A percentile compares a stretch with the other conserved stretches of the same genome.
Evolutionary conservation across 768 basidiomycete genomes (phyloP).

Genomic region (Phallus indusiatus): DNA sequence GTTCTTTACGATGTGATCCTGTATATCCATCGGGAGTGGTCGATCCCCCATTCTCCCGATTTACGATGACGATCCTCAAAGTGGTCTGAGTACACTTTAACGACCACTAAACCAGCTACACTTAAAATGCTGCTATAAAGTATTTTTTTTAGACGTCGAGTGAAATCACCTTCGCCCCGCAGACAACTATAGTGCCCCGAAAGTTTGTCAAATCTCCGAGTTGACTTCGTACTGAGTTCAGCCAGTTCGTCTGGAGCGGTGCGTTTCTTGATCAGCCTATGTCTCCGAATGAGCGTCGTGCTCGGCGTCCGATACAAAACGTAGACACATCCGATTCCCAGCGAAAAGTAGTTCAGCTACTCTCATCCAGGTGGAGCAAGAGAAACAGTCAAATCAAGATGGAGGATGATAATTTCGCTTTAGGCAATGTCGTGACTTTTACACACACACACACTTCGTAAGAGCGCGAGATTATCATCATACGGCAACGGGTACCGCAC

Average conservation of each 20-base stretch:
- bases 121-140: slow-evolving; percentile 6
- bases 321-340: too few species aligned
- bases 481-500: too few species aligned
- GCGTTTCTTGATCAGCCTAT: neutral
- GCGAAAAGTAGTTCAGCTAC: too few species aligned
- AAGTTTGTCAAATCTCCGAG: slow-evolving; percentile 5
- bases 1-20: neutral
- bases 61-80: slow-evolving; percentile 20
- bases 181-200: slow-evolving; percentile 18
- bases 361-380: too few species aligned
- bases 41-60: slow-evolving; percentile 18
- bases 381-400: too few species aligned
- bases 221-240: neutral
- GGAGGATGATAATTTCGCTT: too few species aligned
- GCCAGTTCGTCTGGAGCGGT: neutral
- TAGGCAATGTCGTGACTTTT: too few species aligned
- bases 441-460: too few species aligned
- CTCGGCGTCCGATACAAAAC: too few species aligned
- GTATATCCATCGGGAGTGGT: slow-evolving; percentile 9
- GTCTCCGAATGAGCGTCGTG: too few species aligned
- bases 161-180: slow-evolving; percentile 20
- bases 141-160: too few species aligned
- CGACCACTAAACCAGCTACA: slow-evolving; percentile 19
- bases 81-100: slow-evolving; percentile 19
- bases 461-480: too few species aligned